Evolutionary conservation across 345 rosid species (phyloP).

Genomic region (Dimocarpus longan): DNA sequence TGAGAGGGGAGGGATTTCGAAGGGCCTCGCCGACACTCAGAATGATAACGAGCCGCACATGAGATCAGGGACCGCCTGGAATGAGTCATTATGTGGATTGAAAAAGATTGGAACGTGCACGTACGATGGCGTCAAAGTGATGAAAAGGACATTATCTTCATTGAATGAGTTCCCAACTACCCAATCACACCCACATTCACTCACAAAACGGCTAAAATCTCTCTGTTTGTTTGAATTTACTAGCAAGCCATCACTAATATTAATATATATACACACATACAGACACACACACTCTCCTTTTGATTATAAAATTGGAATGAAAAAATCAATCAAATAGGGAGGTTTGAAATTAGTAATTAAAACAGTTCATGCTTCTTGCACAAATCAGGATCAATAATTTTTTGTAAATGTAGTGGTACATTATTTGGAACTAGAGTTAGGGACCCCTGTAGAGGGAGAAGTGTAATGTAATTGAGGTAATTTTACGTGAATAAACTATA

Average conservation of each 20-base stretch:
- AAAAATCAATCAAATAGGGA: not conserved
- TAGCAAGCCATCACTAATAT: conserved; percentile 23
- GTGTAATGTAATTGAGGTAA: not conserved
- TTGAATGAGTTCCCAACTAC: conserved; percentile 46
- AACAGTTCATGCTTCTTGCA: not conserved
- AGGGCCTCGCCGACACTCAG: not conserved
- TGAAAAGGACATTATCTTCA: conserved; percentile 20
- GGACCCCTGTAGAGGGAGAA: no score
- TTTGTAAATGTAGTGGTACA: no score
- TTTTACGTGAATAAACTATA: conserved; percentile 5
- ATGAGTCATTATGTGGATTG: conserved; percentile 18
- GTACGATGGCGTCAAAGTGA: conserved; percentile 10
- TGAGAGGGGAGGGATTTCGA: not conserved
- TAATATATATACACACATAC: no score
- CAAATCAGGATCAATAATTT: not conserved
- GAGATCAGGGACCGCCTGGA: conserved; percentile 30
- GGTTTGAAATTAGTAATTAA: not conserved
- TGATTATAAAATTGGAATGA: not conserved
- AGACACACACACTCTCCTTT: not conserved
- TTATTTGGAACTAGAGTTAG: no score
- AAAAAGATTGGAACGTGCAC: conserved; percentile 28
- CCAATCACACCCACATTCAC: not conserved
- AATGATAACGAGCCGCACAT: conserved; percentile 33
- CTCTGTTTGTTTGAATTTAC: conserved; percentile 26
- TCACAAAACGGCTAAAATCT: conserved; percentile 20